Evolutionary conservation across 208 protist genomes (phyloP).

Genomic region (Strigomonas culicis): DNA sequence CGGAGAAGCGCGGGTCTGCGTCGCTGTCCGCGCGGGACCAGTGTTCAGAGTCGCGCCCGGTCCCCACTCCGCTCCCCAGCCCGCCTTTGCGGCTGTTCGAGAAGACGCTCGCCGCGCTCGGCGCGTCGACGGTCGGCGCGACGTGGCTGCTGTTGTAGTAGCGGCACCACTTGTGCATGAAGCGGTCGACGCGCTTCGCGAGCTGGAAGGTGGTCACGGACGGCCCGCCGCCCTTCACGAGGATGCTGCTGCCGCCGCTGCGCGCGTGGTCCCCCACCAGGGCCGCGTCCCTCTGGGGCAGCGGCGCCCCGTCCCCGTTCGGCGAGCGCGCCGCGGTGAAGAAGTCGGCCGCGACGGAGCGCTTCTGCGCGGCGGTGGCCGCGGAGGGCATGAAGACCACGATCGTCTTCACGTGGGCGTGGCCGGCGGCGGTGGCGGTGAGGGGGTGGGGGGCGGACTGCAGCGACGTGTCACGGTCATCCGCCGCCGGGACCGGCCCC

Average conservation of each 20-base stretch:
- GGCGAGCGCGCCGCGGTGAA: background rate
- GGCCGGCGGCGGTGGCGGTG: background rate
- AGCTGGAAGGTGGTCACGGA: background rate
- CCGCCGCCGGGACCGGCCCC: too few relatives aligned
- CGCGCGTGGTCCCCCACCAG: constrained; percentile 4
- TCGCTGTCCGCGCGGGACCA: background rate
- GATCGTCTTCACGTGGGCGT: background rate
- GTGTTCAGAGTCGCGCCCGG: background rate
- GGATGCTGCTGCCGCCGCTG: background rate
- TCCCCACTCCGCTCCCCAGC: background rate
- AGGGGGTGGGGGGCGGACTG: background rate
- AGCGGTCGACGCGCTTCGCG: constrained; percentile 4
- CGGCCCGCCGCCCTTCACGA: background rate
- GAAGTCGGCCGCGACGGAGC: background rate
- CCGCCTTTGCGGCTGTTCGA: background rate
- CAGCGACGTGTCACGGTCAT: background rate
- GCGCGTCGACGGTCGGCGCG: background rate
- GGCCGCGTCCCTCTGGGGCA: constrained; percentile 9
- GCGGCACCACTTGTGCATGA: constrained; percentile 12
- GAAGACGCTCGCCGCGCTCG: background rate
- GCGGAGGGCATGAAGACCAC: background rate
- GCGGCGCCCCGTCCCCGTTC: background rate
- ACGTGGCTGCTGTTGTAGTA: background rate
- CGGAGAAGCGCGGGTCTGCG: background rate
- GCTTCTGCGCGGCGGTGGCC: background rate